Conservation (phyloP, 2,329 filamentous ascomycete species). For the Epichloe aotearoae region DNA sequence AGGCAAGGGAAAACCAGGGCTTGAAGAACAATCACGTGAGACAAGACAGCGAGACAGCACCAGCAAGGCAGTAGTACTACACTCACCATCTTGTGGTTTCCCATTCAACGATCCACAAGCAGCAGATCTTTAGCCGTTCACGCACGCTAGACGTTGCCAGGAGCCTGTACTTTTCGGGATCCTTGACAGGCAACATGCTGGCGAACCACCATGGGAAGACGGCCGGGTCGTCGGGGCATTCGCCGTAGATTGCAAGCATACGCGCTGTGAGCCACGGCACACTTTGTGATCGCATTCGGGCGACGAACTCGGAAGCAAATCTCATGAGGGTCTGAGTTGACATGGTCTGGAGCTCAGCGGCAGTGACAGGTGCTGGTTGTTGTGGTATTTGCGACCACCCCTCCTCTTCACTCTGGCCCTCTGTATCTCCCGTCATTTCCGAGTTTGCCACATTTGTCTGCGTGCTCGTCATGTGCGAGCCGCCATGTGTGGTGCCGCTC, state of each 20-base stretch:
- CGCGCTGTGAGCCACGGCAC: constrained; percentile 63
- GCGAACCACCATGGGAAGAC: constrained; percentile 87
- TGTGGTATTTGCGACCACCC: neutral
- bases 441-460: neutral
- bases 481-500: neutral
- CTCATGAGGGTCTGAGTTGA: constrained; percentile 60
- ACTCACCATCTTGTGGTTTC: constrained; percentile 60
- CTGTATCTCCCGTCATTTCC: neutral
- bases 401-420: neutral
- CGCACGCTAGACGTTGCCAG: constrained; percentile 63
- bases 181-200: constrained; percentile 62
- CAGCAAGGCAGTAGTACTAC: neutral
- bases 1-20: neutral
- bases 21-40: neutral
- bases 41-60: neutral
- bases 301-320: constrained; percentile 53
- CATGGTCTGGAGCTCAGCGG: constrained; percentile 26
- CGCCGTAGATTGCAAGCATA: constrained; percentile 62
- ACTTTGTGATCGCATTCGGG: constrained; percentile 52
- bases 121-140: constrained; percentile 71
- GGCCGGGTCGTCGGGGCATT: constrained; percentile 62
- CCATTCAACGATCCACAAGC: constrained; percentile 62
- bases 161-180: constrained; percentile 67
- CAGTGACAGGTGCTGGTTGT: neutral
- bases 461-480: neutral